Base-by-base conservation (phyloP, 2,329 filamentous ascomycete species). In the Colletotrichum zoysiae region DNA sequence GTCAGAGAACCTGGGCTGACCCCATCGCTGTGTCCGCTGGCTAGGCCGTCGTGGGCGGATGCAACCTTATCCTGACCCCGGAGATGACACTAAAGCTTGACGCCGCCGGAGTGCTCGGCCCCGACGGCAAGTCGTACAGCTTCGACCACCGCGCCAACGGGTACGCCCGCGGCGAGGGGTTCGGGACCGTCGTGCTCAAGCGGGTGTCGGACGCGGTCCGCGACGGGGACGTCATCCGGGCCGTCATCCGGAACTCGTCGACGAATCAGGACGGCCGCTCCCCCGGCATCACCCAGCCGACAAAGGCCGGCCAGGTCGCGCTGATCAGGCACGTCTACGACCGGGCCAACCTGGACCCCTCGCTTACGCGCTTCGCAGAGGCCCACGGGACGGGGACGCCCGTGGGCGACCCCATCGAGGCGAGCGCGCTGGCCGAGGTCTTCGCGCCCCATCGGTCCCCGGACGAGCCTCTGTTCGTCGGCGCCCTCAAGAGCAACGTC, bases 351-450 rank as follows among this genome's bases (percentile, higher is more conserved):
- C 74, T 82, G 33, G 70, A 76, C 33, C 77, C 78, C 23, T 56
- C 56, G 16, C 60, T 73, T 2, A 77, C 76, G 6, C 78, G 77
- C 4, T 83, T 79, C 64, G 75, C 83, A 44, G 85, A 88, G 73
- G 82, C 82, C 18, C 86, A 88, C 7, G 88, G 87, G 20, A 89
- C 88, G 0, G 88, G 87, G 8, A 90, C 88, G 23, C 81, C 81
- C 35, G 84, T 85, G 3, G 88, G 88, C 1, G 88, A 90, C 67
- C 87, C 87, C 0, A 84, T 86, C 23, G 88, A 90, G 70, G 85
- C 85, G 1, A 79, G 78, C 20, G 87, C 85, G 3, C 82, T 89
- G 50, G 77, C 82, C 38, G 80, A 81, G 11, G 82, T 86, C 0
- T 83, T 87, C 40, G 79, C 81, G 6, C 67, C 77, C 20, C 80